These are phyloP conservation scores for Phytopythium vexans DNA, from an alignment of 352 stramenopile species.

Conservation along the genomic window DNA sequence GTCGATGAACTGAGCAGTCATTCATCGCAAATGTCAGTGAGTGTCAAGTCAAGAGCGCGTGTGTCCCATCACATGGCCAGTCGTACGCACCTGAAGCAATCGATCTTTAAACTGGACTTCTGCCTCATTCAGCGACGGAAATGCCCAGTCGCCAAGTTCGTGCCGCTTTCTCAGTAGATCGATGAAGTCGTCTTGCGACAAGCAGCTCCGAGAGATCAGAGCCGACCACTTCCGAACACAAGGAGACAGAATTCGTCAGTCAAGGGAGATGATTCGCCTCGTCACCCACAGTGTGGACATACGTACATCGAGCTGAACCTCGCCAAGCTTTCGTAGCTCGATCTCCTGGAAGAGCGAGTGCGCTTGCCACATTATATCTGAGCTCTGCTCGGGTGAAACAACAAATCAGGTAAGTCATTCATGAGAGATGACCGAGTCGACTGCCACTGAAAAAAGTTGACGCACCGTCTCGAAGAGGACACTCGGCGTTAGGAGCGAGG, in stretches of 20 bases:
- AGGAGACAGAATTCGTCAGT: not conserved
- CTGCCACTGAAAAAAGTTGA: not conserved
- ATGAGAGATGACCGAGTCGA: not conserved
- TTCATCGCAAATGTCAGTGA: too few species aligned
- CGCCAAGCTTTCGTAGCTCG: conserved; percentile 39
- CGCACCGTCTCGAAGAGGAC: conserved; percentile 33
- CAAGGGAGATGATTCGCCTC: not conserved
- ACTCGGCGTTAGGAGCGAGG: conserved; percentile 12
- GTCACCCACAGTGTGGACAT: too few species aligned
- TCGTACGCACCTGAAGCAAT: conserved; percentile 28
- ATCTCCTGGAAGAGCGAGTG: conserved; percentile 47
- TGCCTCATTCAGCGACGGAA: conserved; percentile 39
- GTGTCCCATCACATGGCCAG: not conserved
- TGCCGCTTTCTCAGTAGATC: conserved; percentile 35
- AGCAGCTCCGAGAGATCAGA: conserved; percentile 44
- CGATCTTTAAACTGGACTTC: conserved; percentile 24
- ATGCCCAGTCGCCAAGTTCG: conserved; percentile 54
- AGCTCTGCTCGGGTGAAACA: conserved; percentile 3
- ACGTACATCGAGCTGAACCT: conserved; percentile 51
- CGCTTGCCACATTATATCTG: conserved; percentile 21
- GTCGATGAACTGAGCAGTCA: not conserved
- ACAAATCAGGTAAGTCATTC: not conserved
- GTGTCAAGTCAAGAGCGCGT: too few species aligned
- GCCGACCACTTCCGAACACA: conserved; percentile 30
- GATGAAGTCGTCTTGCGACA: conserved; percentile 26